Evolutionary conservation across 2,329 filamentous ascomycete species (phyloP), one percentile per base, ranked within the genome.

Genomic region (Epichloe sibirici): DNA sequence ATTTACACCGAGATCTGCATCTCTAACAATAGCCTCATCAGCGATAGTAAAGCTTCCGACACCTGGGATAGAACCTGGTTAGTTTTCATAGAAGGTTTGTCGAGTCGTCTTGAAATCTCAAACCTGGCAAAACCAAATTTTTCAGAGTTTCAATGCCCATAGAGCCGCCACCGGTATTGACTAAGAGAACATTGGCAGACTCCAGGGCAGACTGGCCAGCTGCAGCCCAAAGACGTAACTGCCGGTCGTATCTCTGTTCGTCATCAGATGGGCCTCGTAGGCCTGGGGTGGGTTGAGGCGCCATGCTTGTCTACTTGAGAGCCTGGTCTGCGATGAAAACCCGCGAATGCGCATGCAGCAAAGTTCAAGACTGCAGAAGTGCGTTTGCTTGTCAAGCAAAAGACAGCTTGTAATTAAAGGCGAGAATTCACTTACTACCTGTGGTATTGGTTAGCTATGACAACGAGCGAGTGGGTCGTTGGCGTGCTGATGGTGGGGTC

Each of bases 221-320:
- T 43, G 91, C 90, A 56, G 90, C 94, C 93, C 93, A 98, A 13
- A 98, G 74, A 51, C 94, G 85, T 42, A 98, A 82, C 70, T 98
- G 93, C 51, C 93, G 83, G 68, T 98, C 93, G 71, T 98, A 98
- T 65, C 88, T 94, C 68, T 80, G 81, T 57, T 82, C 79, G 63
- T 82, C 82, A 57, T 80, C 78, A 5, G 79, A 77, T 8, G 77
- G 78, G 0, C 74, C 75, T 34, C 74, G 71, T 40, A 78, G 71
- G 17, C 56, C 50, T 9, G 62, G 62, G 48, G 65, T 62, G 39
- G 58, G 15, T 38, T 38, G 21, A n/a, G 38, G 12, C 39, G 38
- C 38, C 48, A 49, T 49, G 3, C 21, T 13, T n/a, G 34, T 21
- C 23, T 9, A n/a, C 21, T 25, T 15, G 17, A 17, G 40, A 43